Base-by-base conservation (phyloP, 148 eudicot species). In the Rhododendron ovatum region DNA sequence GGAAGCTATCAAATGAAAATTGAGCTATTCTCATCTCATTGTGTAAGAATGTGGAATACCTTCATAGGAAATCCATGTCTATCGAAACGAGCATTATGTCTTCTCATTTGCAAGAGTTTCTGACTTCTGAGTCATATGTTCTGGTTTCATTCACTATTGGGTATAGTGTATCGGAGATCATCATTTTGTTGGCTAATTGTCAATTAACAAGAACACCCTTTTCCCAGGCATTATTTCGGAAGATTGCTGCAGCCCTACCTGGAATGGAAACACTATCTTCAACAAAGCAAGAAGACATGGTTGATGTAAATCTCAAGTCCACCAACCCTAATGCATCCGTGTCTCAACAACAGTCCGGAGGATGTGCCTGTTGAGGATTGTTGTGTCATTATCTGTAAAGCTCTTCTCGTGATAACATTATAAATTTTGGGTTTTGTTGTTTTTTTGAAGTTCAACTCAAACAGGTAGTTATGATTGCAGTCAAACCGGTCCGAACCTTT, bases 261-360 rank as follows among this genome's bases (percentile, higher is more conserved):
- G 93, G 93, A 82, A 91, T 91, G 93, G 93, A 91, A 86, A 91
- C 92, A 1, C 82, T 91, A 80, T 91, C 93, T 55, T 90, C 93
- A 5, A 80, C 93, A 22, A 91, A 91, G 86, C 93, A 90, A 82
- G 93, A 91, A 83, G 93, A 91, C 55, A 89, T 91, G 93, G 93
- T 91, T 43, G 93, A 91, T 79, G 93, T 91, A 77, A 91, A 91
- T 85, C 91, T 91, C 71, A 91, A 86, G 88, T 89, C 93, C 30
- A 91, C 84, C 89, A 91, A 87, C 41, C 26, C 91, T 79, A 86
- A 43, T 80, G 89, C 88, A 61, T 87, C 91, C 83, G 91, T 87
- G 87, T 84, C 91, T 35, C 91, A 90, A 83, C 84, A 78, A 28
- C 89, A 90, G 85, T 87, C 92, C 9, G 93, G 93, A 73, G 92